Base-by-base conservation (phyloP, 1,284 basidiomycete species). In the Ceratobasidium papillatum region DNA sequence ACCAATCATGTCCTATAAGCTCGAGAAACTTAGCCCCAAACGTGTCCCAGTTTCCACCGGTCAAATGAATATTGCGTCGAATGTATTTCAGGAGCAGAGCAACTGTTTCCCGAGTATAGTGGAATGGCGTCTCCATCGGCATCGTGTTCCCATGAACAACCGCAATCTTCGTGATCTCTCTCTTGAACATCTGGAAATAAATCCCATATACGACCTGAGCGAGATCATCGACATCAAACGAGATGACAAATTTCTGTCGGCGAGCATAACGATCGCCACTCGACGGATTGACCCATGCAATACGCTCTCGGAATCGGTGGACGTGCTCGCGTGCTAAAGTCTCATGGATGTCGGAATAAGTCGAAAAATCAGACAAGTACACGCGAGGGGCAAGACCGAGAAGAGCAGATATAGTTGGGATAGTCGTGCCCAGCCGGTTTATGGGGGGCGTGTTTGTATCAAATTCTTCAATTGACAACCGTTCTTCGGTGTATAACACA, bases 141-240 rank as follows among this genome's bases (percentile, higher is more conserved):
- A 38, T 19, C 19, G 38, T 47, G 4, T 25, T 59, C 38, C 79
- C 78, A 47, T 77, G 51, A 25, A 54, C 56, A 58, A 19, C 75
- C 66, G 81, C 80, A 58, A 77, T 63, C 17, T 52, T 5, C 79
- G 11, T 47, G 83, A 79, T n/a, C 43, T 71, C 68, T n/a, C 30
- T 11, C 27, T 54, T 12, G 36, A 71, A 71, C 68, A 71, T 71
- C 8, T 61, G n/a, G 17, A 34, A 38, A 56, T 61, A 59, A 11
- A 71, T 49, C 19, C 68, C 56, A 47, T 47, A 71, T 8, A 71
- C 7, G 12, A 61, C 25, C 25, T 32, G 41, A 8, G 19, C 68
- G 1, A 71, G 56, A 19, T 47, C 27, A 4, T 49, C 54, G 38
- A 56, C 27, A 7, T 71, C 68, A 19, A 71, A 61, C 25, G 68